phyloP scores from a whole-genome alignment of 208 protist species.

The Crithidia bombi region DNA sequence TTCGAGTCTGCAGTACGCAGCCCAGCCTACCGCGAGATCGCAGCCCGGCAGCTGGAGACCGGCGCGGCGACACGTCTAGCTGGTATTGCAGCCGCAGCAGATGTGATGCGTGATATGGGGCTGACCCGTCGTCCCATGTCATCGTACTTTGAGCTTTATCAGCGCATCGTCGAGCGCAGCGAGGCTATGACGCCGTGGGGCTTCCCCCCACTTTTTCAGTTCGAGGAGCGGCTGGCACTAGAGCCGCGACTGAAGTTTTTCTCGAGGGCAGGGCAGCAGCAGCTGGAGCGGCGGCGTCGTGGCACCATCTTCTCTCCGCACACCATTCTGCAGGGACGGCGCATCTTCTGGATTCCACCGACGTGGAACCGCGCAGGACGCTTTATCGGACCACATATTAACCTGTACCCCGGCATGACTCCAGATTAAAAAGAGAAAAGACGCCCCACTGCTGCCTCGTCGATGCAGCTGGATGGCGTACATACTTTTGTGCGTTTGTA shows the following conservation, averaged over 20 bases:
- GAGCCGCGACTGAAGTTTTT: constrained; percentile 90
- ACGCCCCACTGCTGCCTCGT: too few species aligned
- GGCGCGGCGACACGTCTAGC: constrained; percentile 85
- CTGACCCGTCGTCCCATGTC: constrained; percentile 89
- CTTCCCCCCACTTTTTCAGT: constrained; percentile 92
- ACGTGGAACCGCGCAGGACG: constrained; percentile 86
- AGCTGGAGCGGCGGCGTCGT: constrained; percentile 71
- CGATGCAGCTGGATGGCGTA: too few species aligned
- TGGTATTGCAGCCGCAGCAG: constrained; percentile 83
- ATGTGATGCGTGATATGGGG: constrained; percentile 88
- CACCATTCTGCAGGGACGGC: constrained; percentile 67
- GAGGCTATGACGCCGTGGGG: constrained; percentile 93
- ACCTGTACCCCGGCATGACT: constrained; percentile 88
- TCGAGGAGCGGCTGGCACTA: constrained; percentile 87
- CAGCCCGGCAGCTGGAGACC: constrained; percentile 78
- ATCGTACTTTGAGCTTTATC: constrained; percentile 91
- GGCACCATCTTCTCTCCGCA: constrained; percentile 81
- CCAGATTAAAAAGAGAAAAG: too few species aligned
- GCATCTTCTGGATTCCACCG: constrained; percentile 91
- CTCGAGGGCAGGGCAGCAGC: constrained; percentile 76
- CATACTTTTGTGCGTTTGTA: not conserved
- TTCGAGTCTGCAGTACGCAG: constrained; percentile 89
- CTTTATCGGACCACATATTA: constrained; percentile 83
- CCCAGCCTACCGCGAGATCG: constrained; percentile 87
- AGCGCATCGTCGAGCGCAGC: constrained; percentile 90